phyloP scores from a whole-genome alignment of 2,329 filamentous ascomycete genomes.

The Hypoxylon sp. region DNA sequence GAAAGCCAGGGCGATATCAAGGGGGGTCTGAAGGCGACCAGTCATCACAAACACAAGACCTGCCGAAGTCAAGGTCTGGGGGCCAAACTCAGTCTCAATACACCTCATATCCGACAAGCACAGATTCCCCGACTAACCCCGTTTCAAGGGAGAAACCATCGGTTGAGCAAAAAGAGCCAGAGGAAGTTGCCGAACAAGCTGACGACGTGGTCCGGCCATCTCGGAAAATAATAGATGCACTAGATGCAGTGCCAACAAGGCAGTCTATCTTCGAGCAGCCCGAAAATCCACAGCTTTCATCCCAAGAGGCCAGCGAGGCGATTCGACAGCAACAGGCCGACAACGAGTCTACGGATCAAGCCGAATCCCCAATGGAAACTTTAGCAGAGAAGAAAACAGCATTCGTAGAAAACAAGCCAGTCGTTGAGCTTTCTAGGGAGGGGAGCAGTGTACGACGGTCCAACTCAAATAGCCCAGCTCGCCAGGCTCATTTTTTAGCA shows the following conservation, averaged over 20 bases:
- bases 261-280: slow-evolving; percentile 49
- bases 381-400: slow-evolving; percentile 35
- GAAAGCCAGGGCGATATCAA: slow-evolving; percentile 29
- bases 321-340: slow-evolving; percentile 17
- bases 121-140: slow-evolving; percentile 13
- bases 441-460: slow-evolving; percentile 53
- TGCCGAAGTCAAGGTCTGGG: slow-evolving; percentile 1
- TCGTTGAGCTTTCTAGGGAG: slow-evolving; percentile 45
- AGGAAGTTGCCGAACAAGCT: slow-evolving; percentile 55
- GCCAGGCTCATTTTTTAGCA: slow-evolving; percentile 76
- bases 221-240: slow-evolving; percentile 49
- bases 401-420: slow-evolving; percentile 47
- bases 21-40: slow-evolving; percentile 10
- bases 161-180: slow-evolving; percentile 61
- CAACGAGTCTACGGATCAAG: slow-evolving; percentile 9
- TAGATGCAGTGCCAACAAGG: slow-evolving; percentile 57
- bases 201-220: slow-evolving; percentile 32
- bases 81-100: slow-evolving; percentile 17
- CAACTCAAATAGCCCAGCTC: slow-evolving; percentile 73
- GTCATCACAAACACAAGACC: slow-evolving; percentile 14
- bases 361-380: slow-evolving; percentile 30
- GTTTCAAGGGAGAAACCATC: slow-evolving; percentile 60
- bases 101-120: not conserved
- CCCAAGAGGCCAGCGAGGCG: slow-evolving; percentile 21
- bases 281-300: slow-evolving; percentile 29